A percentile compares a stretch with the other conserved stretches of the same genome.
Evolutionary conservation across 768 basidiomycete genomes (phyloP).

Genomic region (Postia placenta): DNA sequence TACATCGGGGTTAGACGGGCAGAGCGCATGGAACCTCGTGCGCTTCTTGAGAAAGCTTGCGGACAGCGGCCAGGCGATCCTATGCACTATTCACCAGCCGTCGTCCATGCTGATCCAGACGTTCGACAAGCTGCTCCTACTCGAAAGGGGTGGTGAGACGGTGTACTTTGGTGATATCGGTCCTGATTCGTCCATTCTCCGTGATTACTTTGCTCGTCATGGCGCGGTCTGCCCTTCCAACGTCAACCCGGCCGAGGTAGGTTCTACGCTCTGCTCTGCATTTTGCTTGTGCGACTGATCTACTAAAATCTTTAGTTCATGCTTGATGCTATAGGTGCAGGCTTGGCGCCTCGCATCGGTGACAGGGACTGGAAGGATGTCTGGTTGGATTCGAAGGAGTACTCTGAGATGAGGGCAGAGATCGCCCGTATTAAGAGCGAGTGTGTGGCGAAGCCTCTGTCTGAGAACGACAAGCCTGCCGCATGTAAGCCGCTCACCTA

Average conservation of each 20-base stretch:
- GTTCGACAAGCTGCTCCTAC: slow-evolving; percentile 67
- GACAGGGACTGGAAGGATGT: slow-evolving; percentile 83
- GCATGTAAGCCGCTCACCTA: slow-evolving; percentile 14
- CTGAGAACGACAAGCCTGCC: slow-evolving; percentile 8
- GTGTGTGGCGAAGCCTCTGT: slow-evolving; percentile 9
- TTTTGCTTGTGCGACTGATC: neutral
- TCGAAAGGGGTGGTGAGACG: slow-evolving; percentile 79
- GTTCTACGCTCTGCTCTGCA: neutral
- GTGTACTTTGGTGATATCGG: slow-evolving; percentile 95
- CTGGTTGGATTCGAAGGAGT: slow-evolving; percentile 73
- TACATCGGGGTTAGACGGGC: slow-evolving; percentile 52
- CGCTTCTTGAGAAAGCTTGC: slow-evolving; percentile 81
- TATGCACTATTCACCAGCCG: slow-evolving; percentile 89
- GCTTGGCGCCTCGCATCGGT: slow-evolving; percentile 64
- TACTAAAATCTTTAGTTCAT: slow-evolving; percentile 44
- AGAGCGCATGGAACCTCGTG: slow-evolving; percentile 76
- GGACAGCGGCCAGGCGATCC: slow-evolving; percentile 80
- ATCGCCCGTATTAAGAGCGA: slow-evolving; percentile 35
- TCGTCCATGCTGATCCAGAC: slow-evolving; percentile 82
- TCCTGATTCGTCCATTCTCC: slow-evolving; percentile 57
- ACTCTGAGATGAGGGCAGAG: slow-evolving; percentile 30
- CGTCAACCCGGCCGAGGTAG: slow-evolving; percentile 60
- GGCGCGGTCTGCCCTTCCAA: slow-evolving; percentile 72
- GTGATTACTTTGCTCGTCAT: slow-evolving; percentile 68
- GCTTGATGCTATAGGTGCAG: slow-evolving; percentile 86